Conservation (phyloP, 23 red algal genomes). For the Agarophyton chilense region DNA sequence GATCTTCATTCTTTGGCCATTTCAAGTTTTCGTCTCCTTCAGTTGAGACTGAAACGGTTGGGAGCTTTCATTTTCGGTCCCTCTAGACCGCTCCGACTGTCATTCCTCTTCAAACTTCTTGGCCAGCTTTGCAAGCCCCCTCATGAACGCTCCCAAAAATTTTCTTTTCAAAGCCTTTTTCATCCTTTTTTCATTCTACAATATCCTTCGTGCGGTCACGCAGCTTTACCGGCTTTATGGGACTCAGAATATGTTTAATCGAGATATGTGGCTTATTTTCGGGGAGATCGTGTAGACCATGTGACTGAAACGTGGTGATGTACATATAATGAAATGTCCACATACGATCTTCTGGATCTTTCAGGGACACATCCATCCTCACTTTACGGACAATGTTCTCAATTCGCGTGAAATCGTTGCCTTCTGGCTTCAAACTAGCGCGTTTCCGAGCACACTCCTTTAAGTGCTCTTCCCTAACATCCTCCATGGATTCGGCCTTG, state of each 20-base stretch:
- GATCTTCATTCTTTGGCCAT: background rate
- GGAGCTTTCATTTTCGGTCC: background rate
- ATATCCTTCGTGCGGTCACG: conserved; percentile 7
- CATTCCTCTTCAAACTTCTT: conserved; percentile 19
- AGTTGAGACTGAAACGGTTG: background rate
- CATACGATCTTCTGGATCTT: conserved; percentile 21
- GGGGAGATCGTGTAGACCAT: conserved; percentile 7
- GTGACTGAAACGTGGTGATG: no score
- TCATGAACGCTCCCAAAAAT: conserved; percentile 49
- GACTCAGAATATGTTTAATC: conserved; percentile 26
- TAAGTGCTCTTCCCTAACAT: conserved; percentile 46
- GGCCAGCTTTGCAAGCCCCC: conserved; percentile 25
- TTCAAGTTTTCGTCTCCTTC: background rate
- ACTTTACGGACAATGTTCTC: background rate
- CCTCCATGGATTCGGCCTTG: background rate
- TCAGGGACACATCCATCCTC: conserved; percentile 25
- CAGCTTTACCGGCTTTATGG: background rate
- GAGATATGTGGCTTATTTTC: conserved; percentile 23
- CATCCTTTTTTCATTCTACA: conserved; percentile 32
- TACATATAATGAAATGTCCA: no score
- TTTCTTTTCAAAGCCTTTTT: conserved; percentile 34
- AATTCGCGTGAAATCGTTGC: background rate
- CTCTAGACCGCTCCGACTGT: background rate
- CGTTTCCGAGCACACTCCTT: background rate
- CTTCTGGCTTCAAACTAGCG: conserved; percentile 6